Conservation (phyloP, 306 rosid species). For the Glycine tomentella region DNA sequence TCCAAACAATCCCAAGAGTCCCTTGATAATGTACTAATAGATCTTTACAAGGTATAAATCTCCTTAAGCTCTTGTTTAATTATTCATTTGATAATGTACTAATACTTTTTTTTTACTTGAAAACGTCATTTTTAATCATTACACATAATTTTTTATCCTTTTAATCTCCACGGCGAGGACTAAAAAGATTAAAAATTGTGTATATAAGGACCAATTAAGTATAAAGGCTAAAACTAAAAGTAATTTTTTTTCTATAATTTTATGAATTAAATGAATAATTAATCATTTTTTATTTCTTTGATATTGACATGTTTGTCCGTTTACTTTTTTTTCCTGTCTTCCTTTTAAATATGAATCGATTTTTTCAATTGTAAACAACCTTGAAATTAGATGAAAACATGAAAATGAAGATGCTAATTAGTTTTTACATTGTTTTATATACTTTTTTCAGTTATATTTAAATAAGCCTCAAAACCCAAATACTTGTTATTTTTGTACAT, state of each 20-base stretch:
- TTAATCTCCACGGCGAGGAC: no score
- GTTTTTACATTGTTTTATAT: not conserved
- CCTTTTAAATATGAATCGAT: not conserved
- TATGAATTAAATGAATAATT: no score
- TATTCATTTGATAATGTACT: no score
- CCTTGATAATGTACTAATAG: conserved; percentile 87
- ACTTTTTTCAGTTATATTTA: not conserved
- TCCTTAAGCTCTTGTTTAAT: not conserved
- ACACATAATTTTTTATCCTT: no score
- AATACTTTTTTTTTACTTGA: no score
- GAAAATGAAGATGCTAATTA: not conserved
- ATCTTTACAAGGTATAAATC: conserved; percentile 80
- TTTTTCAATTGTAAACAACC: not conserved
- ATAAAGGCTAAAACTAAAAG: no score
- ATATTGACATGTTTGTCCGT: not conserved
- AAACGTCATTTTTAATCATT: no score
- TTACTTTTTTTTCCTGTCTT: not conserved
- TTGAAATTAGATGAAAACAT: not conserved
- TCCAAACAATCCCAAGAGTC: conserved; percentile 95
- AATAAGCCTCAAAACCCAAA: not conserved
- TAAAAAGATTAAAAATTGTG: no score
- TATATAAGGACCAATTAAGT: no score
- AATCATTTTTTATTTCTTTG: not conserved
- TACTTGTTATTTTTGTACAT: not conserved
- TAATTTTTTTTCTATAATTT: no score